phyloP scores from a whole-genome alignment of 768 basidiomycete genomes.

The Mycena haematopus region DNA sequence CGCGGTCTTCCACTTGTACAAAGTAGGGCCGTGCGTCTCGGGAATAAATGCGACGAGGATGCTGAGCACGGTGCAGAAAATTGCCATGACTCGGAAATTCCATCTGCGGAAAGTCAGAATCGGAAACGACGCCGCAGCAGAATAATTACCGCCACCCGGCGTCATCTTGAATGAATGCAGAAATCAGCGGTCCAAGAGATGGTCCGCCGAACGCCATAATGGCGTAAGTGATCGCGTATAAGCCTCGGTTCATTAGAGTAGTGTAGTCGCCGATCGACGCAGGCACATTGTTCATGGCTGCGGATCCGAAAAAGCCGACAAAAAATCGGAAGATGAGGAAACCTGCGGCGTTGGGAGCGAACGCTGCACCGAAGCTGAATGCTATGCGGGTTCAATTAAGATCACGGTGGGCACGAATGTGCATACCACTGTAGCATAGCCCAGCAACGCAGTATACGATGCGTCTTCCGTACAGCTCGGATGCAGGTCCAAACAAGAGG shows the following conservation, averaged over 20 bases:
- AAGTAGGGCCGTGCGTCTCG: slow-evolving; percentile 29
- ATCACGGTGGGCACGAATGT: neutral
- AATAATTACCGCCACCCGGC: slow-evolving; percentile 23
- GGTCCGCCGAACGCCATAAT: slow-evolving; percentile 29
- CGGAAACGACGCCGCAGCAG: neutral
- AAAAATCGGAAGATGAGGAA: slow-evolving; percentile 29
- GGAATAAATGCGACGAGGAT: slow-evolving; percentile 22
- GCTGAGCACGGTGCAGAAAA: slow-evolving; percentile 23
- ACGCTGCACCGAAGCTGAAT: slow-evolving; percentile 25
- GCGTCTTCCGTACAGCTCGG: slow-evolving; percentile 33
- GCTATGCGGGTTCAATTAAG: neutral
- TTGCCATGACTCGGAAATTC: slow-evolving; percentile 29
- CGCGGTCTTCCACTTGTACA: slow-evolving; percentile 20
- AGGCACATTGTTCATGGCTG: slow-evolving; percentile 25
- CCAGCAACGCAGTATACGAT: slow-evolving; percentile 14
- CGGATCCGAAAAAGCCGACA: slow-evolving; percentile 23
- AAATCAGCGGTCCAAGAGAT: slow-evolving; percentile 21
- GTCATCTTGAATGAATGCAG: slow-evolving; percentile 24
- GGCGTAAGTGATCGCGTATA: slow-evolving; percentile 14
- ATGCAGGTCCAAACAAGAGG: slow-evolving; percentile 32
- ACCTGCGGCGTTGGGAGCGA: slow-evolving; percentile 16
- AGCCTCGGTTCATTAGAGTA: neutral
- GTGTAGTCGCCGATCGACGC: slow-evolving; percentile 27
- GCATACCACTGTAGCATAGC: slow-evolving; percentile 20
- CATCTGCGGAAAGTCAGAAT: slow-evolving; percentile 14